Percentiles rank a stretch among this genome's conserved stretches.
phyloP scores from a whole-genome alignment of 768 basidiomycete species.

The Amylocystis lapponica region DNA sequence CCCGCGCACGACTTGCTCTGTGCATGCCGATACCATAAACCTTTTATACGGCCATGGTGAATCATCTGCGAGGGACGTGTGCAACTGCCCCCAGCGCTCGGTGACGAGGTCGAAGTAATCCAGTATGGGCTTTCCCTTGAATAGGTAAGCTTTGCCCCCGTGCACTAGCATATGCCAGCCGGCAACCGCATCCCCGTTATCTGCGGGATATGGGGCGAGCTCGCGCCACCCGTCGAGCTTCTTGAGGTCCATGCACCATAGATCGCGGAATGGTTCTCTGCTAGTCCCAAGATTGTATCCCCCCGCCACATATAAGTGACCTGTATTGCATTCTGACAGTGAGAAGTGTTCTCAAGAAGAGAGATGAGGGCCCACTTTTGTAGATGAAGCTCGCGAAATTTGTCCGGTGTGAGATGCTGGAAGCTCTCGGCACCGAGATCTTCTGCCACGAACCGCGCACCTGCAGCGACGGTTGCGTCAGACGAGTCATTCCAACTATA shows the following conservation, averaged over 20 bases:
- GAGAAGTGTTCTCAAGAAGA: no score
- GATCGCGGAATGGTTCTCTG: constrained; percentile 11
- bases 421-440: constrained; percentile 20
- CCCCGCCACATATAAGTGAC: constrained; percentile 13
- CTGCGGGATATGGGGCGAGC: constrained; percentile 11
- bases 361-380: constrained; percentile 6
- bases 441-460: constrained; percentile 33
- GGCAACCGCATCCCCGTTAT: background rate
- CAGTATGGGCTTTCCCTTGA: constrained; percentile 25
- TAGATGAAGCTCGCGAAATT: constrained; percentile 18
- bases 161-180: constrained; percentile 17
- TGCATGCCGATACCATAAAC: constrained; percentile 8
- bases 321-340: no score
- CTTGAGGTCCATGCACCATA: constrained; percentile 16
- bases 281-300: constrained; percentile 10
- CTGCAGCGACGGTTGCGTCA: constrained; percentile 18
- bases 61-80: constrained; percentile 18
- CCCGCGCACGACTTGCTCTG: constrained; percentile 17
- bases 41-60: constrained; percentile 11
- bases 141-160: constrained; percentile 31
- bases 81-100: constrained; percentile 28
- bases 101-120: constrained; percentile 33
- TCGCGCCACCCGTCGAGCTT: constrained; percentile 13
- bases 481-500: constrained; percentile 3
- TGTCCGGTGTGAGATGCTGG: constrained; percentile 23